A percentile compares a stretch with the other conserved stretches of the same genome.
Conservation (phyloP, 495 filamentous ascomycete species). For the Echria macrotheca region DNA sequence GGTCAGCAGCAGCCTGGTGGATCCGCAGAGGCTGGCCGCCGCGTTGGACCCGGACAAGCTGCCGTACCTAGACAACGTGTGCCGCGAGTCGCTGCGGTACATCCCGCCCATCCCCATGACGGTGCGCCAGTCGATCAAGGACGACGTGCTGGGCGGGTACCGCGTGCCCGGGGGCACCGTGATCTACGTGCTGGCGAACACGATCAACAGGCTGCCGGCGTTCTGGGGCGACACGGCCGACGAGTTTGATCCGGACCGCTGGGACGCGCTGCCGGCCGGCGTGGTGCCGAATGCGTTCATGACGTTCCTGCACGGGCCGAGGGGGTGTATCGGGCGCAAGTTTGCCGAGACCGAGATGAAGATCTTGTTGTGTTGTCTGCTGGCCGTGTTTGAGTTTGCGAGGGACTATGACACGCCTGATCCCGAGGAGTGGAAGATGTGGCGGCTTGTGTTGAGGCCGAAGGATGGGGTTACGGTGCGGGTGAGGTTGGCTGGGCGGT, state of each 20-base stretch:
- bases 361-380: slow-evolving; percentile 29
- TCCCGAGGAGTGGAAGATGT: slow-evolving; percentile 51
- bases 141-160: slow-evolving; percentile 25
- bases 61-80: slow-evolving; percentile 41
- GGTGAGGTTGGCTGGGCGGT: slow-evolving; percentile 30
- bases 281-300: slow-evolving; percentile 31
- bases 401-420: slow-evolving; percentile 34
- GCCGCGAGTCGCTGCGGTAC: slow-evolving; percentile 44
- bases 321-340: slow-evolving; percentile 36
- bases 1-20: slow-evolving; percentile 1
- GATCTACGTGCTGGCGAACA: slow-evolving; percentile 32
- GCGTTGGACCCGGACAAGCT: slow-evolving; percentile 30
- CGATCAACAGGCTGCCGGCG: slow-evolving; percentile 32
- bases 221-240: slow-evolving; percentile 35
- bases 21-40: slow-evolving; percentile 13
- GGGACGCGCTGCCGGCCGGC: slow-evolving; percentile 29
- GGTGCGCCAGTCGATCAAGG: slow-evolving; percentile 28
- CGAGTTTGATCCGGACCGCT: slow-evolving; percentile 36
- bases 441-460: slow-evolving; percentile 46
- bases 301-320: slow-evolving; percentile 36
- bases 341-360: slow-evolving; percentile 41
- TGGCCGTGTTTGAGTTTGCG: slow-evolving; percentile 33
- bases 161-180: slow-evolving; percentile 27
- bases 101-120: slow-evolving; percentile 43
- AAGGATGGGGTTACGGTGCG: slow-evolving; percentile 44